Evolutionary conservation across 306 rosid species (phyloP), one percentile per base, ranked within the genome.

Genomic region (Coriaria nepalensis): DNA sequence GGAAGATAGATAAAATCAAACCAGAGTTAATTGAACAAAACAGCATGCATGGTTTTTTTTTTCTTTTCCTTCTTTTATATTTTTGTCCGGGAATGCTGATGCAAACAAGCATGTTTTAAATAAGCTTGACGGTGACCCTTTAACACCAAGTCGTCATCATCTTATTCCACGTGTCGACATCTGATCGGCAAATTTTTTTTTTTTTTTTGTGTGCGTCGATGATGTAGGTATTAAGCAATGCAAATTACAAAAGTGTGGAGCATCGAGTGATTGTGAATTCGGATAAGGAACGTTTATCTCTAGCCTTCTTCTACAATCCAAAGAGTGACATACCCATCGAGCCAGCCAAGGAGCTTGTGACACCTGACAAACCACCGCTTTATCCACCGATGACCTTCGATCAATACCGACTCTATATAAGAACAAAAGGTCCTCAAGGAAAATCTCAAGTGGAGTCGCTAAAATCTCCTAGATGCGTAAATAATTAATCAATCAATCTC

Each of bases 301-400:
- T 88, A n/a, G 97, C 97, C 0, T 88, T 88, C 75, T 88, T 88
- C 62, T 88, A 84, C 77, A 88, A 88, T 43, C 97, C 97, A 0
- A 84, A 78, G 65, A 77, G 97, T 36, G 77, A 84, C 46, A 81
- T 88, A 38, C 90, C 80, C 2, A 78, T 88, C 2, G 80, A 58
- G 40, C 95, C 97, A 12, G 59, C 65, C 13, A 74, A 72, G 33
- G 95, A 72, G 62, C 60, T 88, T 4, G 63, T 84, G 37, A 61
- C 84, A 4, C 42, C 44, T 0, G 69, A 81, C 0, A 77, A 4
- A 5, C 95, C 97, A 0, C 60, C 95, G 5, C 57, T 78, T 0
- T 88, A 84, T 13, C 49, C 64, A 0, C 38, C 97, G 0, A 88
- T 78, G 95, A 88, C 97, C 2, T 88, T 78, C n/a, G 83, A 88